Evolutionary conservation across 2,329 filamentous ascomycete species (phyloP), one percentile per base, ranked within the genome.

Genomic region (Alternaria arbusti): DNA sequence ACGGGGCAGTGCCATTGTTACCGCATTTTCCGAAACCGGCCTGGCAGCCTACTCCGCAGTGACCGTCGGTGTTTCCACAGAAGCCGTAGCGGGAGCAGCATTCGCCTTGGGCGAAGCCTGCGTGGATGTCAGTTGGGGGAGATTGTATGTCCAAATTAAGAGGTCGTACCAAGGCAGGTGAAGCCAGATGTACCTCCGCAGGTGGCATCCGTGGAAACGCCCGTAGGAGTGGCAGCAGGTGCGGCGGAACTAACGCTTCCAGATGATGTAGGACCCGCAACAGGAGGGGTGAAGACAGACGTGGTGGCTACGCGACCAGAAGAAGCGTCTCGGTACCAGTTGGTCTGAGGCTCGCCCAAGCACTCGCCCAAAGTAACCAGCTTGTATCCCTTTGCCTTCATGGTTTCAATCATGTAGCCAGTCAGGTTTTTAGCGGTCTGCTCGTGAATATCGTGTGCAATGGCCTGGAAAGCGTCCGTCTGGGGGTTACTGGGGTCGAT

Each of bases 371-470:
- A 72, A 2, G 82, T 83, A 8, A 84, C 82, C 20, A 79, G 73
- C 54, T 74, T 75, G 76, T 80, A 84, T 32, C 79, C 79, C 59
- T 80, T 78, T 13, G 65, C 65, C 22, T 68, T 66, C 26, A 79
- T 73, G 44, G 65, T 69, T 17, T 81, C 68, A 25, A 84, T 81
- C 75, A 84, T 82, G 64, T 76, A 81, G 20, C 70, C 73, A 5
- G 82, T 82, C 44, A 84, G 71, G 56, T 78, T 78, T 32, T 77
- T 64, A 2, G 81, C 83, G 4, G 83, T 84, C 70, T 82, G 78
- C 50, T 80, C 57, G 61, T 84, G 80, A 26, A 83, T 83, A 59
- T 84, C 83, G 68, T 84, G 83, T 23, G 75, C 87, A 65, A 89
- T 85, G 10, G 84, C 82, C 45, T 89, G 70, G 68, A 84, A 87